Evolutionary conservation across 2,329 filamentous ascomycete species (phyloP).

Genomic region (Aureobasidium zeae): DNA sequence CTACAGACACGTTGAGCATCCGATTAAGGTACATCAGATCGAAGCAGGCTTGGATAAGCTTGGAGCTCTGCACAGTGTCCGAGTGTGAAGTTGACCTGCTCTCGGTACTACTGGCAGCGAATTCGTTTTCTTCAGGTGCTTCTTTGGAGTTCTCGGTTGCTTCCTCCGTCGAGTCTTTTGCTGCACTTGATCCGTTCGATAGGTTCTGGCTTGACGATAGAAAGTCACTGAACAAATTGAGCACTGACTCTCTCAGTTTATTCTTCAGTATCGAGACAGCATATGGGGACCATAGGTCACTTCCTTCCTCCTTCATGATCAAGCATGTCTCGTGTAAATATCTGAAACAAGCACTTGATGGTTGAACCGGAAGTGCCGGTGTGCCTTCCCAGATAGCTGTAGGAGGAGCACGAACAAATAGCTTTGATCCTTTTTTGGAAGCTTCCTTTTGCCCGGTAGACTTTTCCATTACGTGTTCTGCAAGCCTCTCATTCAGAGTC

Average conservation of each 20-base stretch:
- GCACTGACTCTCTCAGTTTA: slow-evolving; percentile 44
- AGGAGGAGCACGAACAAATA: slow-evolving; percentile 41
- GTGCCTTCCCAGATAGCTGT: slow-evolving; percentile 71
- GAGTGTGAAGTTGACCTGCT: background rate
- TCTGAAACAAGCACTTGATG: slow-evolving; percentile 63
- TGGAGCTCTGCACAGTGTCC: slow-evolving; percentile 22
- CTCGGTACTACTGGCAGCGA: slow-evolving; percentile 11
- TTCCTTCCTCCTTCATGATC: slow-evolving; percentile 60
- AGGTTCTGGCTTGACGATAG: slow-evolving; percentile 4
- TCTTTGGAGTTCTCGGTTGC: slow-evolving; percentile 17
- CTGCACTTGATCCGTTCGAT: background rate
- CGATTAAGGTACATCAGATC: slow-evolving; percentile 36
- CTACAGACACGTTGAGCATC: slow-evolving; percentile 15
- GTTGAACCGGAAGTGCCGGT: slow-evolving; percentile 66
- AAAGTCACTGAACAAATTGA: slow-evolving; percentile 33
- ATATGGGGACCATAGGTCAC: slow-evolving; percentile 70
- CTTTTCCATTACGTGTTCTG: slow-evolving; percentile 39
- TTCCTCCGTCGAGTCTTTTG: slow-evolving; percentile 9
- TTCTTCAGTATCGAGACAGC: slow-evolving; percentile 57
- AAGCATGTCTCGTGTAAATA: slow-evolving; percentile 57
- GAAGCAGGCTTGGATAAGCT: slow-evolving; percentile 34
- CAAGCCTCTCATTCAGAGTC: slow-evolving; percentile 55
- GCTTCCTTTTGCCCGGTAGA: slow-evolving; percentile 2
- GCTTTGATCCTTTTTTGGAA: background rate
- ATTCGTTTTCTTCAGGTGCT: slow-evolving; percentile 12